Evolutionary conservation across 495 filamentous ascomycete species (phyloP), one percentile per base, ranked within the genome.

Genomic region (Penicillium bovifimosum): DNA sequence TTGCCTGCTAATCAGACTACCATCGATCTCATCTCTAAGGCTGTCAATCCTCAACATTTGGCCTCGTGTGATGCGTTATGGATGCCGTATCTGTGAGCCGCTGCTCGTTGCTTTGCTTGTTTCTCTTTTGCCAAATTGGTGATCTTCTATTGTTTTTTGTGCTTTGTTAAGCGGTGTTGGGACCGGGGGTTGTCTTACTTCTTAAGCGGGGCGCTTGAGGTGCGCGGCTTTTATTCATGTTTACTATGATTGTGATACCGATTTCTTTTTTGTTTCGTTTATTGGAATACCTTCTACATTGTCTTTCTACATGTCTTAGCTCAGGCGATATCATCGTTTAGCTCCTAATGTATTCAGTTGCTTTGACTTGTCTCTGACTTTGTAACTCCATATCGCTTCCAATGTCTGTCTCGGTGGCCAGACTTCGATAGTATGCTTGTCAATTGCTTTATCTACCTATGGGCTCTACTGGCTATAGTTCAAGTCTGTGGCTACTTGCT

Each of bases 1-100:
- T 72, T 97, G 59, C 95, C 95, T 29, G 93, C 91, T 35, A 96
- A 93, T 64, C 95, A 99, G 76, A 97, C 90, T 24, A 88, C 95
- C 29, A 90, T 97, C 57, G 95, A 99, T 73, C 66, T 91, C 59
- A 86, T 99, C 50, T 84, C 84, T 11, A 82, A 80, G 70, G 88
- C 90, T 9, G 88, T 91, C 17, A 91, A 95, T 68, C 92, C 92
- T 16, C 80, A 85, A 75, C 85, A 90, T 66, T 66, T 99, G 67
- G 83, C 86, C 18, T 76, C 83, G 61, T 86, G 84, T 52, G 95
- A 99, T 77, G 83, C 91, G 56, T 77, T 97, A 58, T 99, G 93
- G 90, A 97, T 97, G 95, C 86, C 87, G 10, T 99, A 95, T 75
- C 71, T 97, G 53, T 98, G 80, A 69, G 33, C 9, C 26, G 26